phyloP scores from a whole-genome alignment of 345 rosid species.

The Eucalyptus cloeziana region DNA sequence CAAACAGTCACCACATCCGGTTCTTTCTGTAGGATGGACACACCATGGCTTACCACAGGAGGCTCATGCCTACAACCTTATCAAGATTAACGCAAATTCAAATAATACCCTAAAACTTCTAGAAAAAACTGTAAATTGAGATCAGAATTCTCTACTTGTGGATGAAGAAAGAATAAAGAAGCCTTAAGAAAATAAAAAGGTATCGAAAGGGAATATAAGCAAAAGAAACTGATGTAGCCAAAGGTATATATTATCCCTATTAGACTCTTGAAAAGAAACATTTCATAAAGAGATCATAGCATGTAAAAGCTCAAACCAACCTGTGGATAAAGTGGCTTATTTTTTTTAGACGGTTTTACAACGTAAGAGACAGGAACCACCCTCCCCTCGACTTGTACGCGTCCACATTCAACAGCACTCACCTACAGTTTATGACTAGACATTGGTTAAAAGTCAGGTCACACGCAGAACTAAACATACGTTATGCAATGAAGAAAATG shows the following conservation, averaged over 20 bases:
- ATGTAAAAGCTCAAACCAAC: slow-evolving; percentile 6
- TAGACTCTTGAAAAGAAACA: neutral
- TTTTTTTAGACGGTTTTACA: slow-evolving; percentile 69
- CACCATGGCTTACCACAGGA: slow-evolving; percentile 52
- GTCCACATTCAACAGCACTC: slow-evolving; percentile 70
- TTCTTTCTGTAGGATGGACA: slow-evolving; percentile 51
- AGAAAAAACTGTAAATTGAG: neutral
- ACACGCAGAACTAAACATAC: neutral
- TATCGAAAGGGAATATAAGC: neutral
- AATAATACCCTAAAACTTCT: neutral
- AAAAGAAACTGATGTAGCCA: neutral
- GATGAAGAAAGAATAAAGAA: neutral
- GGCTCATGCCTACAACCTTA: slow-evolving; percentile 84
- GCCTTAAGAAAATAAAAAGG: neutral
- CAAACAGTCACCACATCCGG: slow-evolving; percentile 69
- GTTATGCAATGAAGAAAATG: neutral
- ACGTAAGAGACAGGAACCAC: slow-evolving; percentile 59
- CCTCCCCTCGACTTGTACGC: slow-evolving; percentile 80
- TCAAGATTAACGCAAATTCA: slow-evolving; percentile 4
- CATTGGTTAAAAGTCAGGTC: neutral
- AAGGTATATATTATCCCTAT: neutral
- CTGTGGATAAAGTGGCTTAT: slow-evolving; percentile 90
- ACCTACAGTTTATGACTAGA: slow-evolving; percentile 19
- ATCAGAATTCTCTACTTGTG: too few relatives aligned
- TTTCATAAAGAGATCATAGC: neutral